Evolutionary conservation across 1,284 basidiomycete genomes (phyloP), one percentile per base, ranked within the genome.

Genomic region (Bjerkandera adusta): DNA sequence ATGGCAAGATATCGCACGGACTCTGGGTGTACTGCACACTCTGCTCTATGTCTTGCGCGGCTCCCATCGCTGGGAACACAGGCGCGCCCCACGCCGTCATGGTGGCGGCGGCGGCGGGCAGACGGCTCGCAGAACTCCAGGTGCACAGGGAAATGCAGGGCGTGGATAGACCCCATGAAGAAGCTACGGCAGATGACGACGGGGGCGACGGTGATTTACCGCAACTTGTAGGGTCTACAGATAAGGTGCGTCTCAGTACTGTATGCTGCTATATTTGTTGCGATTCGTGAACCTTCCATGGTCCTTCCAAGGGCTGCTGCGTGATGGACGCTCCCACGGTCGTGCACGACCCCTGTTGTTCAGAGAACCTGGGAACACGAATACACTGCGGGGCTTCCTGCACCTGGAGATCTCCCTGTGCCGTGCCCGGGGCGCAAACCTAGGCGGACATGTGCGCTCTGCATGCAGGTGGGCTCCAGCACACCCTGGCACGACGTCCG

Each of bases 1-100:
- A 69, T 35, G 66, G 58, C 11, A 60, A 60, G 43, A 51, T 64
- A 5, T 63, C 61, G 20, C 54, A 64, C 36, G 59, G 57, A 11
- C 53, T 68, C 6, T 67, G 67, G 59, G 18, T 63, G 10, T 62
- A 58, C 50, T 61, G 58, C 26, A 51, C 30, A 50, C 52, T 12
- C 27, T 61, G 8, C 39, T 44, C 34, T n/a, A 18, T 26, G 8
- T 27, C 8, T 22, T 29, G 16, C 26, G 8, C 6, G 16, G 10
- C 18, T 46, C n/a, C 5, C 20, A 15, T 11, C 16, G 20, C 25
- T 15, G 16, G 30, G 15, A 12, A 10, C 39, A 30, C 37, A 21
- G 41, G 21, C 22, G 6, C 15, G 16, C 18, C 20, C 41, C n/a
- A 24, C 21, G 20, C 36, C 38, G 39, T 43, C 11, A 24, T 43